A percentile compares a stretch with the other conserved stretches of the same genome.
phyloP scores from a whole-genome alignment of 164 flowering plant genomes.

The Hamamelis virginiana region DNA sequence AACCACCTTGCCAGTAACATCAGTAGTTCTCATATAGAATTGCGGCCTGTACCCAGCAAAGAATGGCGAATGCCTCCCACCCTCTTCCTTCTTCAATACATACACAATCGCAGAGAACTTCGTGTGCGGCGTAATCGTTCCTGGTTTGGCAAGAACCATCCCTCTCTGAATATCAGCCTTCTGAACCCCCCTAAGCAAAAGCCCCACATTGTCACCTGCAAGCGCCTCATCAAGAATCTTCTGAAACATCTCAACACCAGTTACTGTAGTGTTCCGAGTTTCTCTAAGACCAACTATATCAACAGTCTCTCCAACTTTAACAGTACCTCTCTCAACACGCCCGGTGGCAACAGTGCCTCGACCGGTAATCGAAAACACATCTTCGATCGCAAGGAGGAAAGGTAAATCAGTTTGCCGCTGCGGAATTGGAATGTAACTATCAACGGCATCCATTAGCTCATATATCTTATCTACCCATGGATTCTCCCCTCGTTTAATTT shows the following conservation, averaged over 20 bases:
- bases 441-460: conserved; percentile 61
- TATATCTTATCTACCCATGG: conserved; percentile 69
- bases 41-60: conserved; percentile 68
- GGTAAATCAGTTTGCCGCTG: conserved; percentile 62
- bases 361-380: conserved; percentile 69
- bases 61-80: conserved; percentile 71
- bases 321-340: conserved; percentile 57
- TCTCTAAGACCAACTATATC: conserved; percentile 62
- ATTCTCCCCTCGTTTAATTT: conserved; percentile 51
- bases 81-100: conserved; percentile 78
- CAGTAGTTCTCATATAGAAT: conserved; percentile 74
- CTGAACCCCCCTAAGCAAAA: conserved; percentile 64
- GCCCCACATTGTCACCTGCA: conserved; percentile 72
- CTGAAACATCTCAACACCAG: conserved; percentile 75
- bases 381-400: conserved; percentile 60
- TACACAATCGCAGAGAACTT: conserved; percentile 60
- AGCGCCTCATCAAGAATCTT: conserved; percentile 58
- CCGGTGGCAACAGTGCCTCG: conserved; percentile 76
- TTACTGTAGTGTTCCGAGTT: conserved; percentile 49
- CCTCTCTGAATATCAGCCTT: conserved; percentile 68
- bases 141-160: conserved; percentile 67
- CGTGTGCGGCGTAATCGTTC: conserved; percentile 60
- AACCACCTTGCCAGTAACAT: conserved; percentile 59
- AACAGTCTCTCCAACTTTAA: conserved; percentile 50
- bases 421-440: conserved; percentile 59